Percentiles rank a stretch among this genome's conserved stretches.
Conservation (phyloP, 805 yeast species). For the Candida fluviatilis region DNA sequence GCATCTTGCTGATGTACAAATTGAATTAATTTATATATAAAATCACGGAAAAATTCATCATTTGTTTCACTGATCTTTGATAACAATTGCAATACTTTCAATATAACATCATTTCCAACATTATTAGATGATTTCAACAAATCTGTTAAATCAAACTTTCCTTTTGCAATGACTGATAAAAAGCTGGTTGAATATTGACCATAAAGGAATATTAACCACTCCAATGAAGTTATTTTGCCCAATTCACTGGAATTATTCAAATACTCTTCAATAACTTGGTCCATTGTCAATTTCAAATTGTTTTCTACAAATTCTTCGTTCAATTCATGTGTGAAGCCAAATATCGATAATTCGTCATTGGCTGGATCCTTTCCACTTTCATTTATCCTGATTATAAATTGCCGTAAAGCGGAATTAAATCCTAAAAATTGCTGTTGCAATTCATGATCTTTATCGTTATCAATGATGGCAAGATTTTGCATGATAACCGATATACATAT, state of each 20-base stretch:
- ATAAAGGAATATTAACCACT: constrained; percentile 85
- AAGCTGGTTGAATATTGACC: constrained; percentile 47
- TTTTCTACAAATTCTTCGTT: constrained; percentile 39
- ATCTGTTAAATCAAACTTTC: constrained; percentile 57
- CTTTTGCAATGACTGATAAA: constrained; percentile 18
- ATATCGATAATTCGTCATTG: constrained; percentile 42
- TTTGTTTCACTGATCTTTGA: constrained; percentile 74
- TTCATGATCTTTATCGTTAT: constrained; percentile 33
- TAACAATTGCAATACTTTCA: constrained; percentile 65
- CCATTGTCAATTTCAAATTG: constrained; percentile 50
- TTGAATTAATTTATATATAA: constrained; percentile 65
- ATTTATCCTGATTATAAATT: constrained; percentile 27
- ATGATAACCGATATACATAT: constrained; percentile 67
- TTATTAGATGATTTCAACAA: constrained; percentile 65
- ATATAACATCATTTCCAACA: constrained; percentile 74
- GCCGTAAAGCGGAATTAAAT: constrained; percentile 31
- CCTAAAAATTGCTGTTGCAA: constrained; percentile 32
- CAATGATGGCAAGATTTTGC: constrained; percentile 32
- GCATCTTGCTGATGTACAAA: constrained; percentile 57
- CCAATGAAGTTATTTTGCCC: constrained; percentile 78
- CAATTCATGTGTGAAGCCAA: constrained; percentile 37
- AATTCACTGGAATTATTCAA: constrained; percentile 53
- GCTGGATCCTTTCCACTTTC: constrained; percentile 14
- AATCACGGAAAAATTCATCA: constrained; percentile 70
- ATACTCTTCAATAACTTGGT: constrained; percentile 64